Conservation (phyloP, 2,329 filamentous ascomycete genomes). For the Cytospora piceicola region DNA sequence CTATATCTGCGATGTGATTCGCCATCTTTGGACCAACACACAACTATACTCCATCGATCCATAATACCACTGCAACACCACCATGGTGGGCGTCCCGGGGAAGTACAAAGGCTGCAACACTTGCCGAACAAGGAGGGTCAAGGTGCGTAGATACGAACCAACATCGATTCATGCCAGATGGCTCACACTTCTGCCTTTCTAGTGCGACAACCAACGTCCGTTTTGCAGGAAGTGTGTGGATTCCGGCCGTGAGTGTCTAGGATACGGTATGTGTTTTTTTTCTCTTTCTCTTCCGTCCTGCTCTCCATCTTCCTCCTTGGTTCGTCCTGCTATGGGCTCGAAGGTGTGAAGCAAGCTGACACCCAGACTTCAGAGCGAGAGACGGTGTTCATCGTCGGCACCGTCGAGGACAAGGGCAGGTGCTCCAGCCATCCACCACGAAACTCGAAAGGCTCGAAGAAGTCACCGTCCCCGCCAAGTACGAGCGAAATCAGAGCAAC, state of each 20-base stretch:
- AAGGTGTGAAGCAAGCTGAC: constrained; percentile 1
- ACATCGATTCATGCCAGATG: neutral
- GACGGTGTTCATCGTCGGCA: constrained; percentile 67
- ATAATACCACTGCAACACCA: constrained; percentile 8
- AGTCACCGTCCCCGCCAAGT: constrained; percentile 32
- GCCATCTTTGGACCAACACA: neutral
- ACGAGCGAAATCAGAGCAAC: constrained; percentile 35
- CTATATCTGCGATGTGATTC: neutral
- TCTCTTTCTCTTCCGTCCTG: too few relatives aligned
- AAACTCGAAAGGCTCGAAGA: constrained; percentile 47
- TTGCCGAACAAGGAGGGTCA: constrained; percentile 61
- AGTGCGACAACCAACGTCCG: constrained; percentile 67
- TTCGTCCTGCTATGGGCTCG: neutral
- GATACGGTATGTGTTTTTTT: constrained; percentile 53
- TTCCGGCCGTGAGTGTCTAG: constrained; percentile 61
- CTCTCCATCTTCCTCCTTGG: neutral
- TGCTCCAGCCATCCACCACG: constrained; percentile 61
- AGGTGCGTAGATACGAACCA: constrained; percentile 45
- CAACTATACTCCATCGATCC: neutral
- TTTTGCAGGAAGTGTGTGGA: constrained; percentile 63
- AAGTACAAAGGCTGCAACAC: constrained; percentile 69
- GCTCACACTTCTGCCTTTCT: constrained; percentile 9
- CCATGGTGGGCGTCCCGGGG: constrained; percentile 65
- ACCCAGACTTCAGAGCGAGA: constrained; percentile 42
- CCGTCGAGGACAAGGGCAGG: constrained; percentile 55